A percentile compares a stretch with the other conserved stretches of the same genome.
Evolutionary conservation across 495 filamentous ascomycete genomes (phyloP).

Genomic region (Penicillium nucicola): DNA sequence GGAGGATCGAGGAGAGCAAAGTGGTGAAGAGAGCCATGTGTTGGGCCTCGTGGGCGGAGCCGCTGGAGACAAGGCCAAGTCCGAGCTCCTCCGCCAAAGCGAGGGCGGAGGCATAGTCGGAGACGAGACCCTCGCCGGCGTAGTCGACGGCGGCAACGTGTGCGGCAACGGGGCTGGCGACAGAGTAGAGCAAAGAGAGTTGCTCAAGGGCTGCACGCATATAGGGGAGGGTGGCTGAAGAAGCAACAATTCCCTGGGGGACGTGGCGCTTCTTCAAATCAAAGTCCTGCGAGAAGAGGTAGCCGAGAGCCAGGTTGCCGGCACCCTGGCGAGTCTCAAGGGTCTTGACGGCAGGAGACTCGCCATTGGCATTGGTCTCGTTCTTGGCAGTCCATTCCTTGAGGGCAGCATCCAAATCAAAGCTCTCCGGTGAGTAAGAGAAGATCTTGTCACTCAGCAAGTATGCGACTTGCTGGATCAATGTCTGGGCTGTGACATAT

Average conservation of each 20-base stretch:
- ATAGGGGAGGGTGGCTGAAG: slow-evolving; percentile 73
- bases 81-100: slow-evolving; percentile 88
- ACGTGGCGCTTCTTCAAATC: slow-evolving; percentile 86
- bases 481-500: slow-evolving; percentile 84
- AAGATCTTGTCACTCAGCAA: slow-evolving; percentile 93
- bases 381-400: slow-evolving; percentile 65
- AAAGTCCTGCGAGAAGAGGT: slow-evolving; percentile 95
- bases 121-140: slow-evolving; percentile 66
- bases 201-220: slow-evolving; percentile 86
- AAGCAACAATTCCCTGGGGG: slow-evolving; percentile 84
- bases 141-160: slow-evolving; percentile 96
- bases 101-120: slow-evolving; percentile 82
- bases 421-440: slow-evolving; percentile 90
- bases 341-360: slow-evolving; percentile 68
- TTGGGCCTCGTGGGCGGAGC: slow-evolving; percentile 84
- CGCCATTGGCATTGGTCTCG: slow-evolving; percentile 77
- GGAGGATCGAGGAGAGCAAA: slow-evolving; percentile 71
- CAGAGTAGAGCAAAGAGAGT: slow-evolving; percentile 79
- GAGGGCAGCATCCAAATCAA: slow-evolving; percentile 79
- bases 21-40: slow-evolving; percentile 94
- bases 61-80: slow-evolving; percentile 78
- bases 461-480: slow-evolving; percentile 95
- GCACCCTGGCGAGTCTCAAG: slow-evolving; percentile 89
- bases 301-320: slow-evolving; percentile 88
- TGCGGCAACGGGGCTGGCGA: slow-evolving; percentile 87